Conservation (phyloP, 2,329 filamentous ascomycete species). For the Pyrenophora seminiperda region DNA sequence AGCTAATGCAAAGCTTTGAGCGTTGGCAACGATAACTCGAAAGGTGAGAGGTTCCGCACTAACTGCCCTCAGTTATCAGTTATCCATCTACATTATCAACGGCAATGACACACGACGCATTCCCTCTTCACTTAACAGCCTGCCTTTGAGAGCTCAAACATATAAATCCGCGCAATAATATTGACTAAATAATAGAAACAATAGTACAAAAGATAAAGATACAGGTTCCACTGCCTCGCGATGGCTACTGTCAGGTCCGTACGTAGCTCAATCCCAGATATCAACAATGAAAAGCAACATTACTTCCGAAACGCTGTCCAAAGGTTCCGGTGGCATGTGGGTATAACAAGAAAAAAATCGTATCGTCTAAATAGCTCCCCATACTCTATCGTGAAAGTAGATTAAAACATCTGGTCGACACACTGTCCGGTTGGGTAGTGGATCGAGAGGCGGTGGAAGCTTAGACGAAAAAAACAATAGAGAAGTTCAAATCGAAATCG, state of each 20-base stretch:
- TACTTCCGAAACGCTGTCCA: too few species aligned
- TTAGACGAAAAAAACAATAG: not conserved
- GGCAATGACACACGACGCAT: not conserved
- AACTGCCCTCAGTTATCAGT: not conserved
- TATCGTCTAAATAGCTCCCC: not conserved
- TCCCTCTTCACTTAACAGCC: too few species aligned
- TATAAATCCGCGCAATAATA: not conserved
- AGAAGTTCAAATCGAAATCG: not conserved
- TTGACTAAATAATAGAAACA: not conserved
- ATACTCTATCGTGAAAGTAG: not conserved
- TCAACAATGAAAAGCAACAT: too few species aligned
- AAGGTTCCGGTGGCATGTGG: too few species aligned
- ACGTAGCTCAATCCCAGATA: not conserved
- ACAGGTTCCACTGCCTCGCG: not conserved
- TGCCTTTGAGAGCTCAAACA: not conserved
- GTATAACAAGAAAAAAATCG: not conserved
- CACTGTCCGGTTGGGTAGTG: not conserved
- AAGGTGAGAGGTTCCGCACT: too few species aligned
- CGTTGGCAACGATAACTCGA: too few species aligned
- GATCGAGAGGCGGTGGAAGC: not conserved
- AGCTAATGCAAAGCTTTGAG: too few species aligned
- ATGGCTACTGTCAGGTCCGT: not conserved
- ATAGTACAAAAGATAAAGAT: slow-evolving; percentile 1
- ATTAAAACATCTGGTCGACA: not conserved
- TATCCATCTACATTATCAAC: not conserved